Evolutionary conservation across 176 grass and related monocot species (phyloP).

Genomic region (Oryza brachyantha): DNA sequence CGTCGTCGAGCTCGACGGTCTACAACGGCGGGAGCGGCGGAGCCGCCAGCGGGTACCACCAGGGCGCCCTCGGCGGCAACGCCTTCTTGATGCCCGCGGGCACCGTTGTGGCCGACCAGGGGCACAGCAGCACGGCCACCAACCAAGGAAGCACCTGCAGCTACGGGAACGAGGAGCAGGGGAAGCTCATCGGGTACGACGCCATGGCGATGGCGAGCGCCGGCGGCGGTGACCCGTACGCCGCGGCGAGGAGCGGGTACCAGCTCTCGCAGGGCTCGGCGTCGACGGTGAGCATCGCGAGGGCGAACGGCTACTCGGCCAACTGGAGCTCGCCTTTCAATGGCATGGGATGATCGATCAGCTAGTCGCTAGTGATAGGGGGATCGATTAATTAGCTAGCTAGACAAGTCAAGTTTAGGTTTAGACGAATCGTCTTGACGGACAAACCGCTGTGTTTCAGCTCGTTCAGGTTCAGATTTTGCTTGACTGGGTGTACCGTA

Average conservation of each 20-base stretch:
- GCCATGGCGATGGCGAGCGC: slow-evolving; percentile 24
- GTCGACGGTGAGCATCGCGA: slow-evolving; percentile 48
- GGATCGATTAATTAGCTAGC: slow-evolving; percentile 28
- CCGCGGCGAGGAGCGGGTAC: slow-evolving; percentile 42
- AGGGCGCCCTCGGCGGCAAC: slow-evolving; percentile 22
- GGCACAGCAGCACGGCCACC: slow-evolving; percentile 40
- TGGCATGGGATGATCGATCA: slow-evolving; percentile 40
- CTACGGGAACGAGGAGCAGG: slow-evolving; percentile 41
- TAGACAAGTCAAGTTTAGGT: slow-evolving; percentile 29
- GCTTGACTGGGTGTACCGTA: slow-evolving; percentile 16
- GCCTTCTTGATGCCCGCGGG: slow-evolving; percentile 37
- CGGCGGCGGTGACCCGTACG: slow-evolving; percentile 26
- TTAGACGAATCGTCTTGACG: too few species aligned
- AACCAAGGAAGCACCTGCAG: slow-evolving; percentile 43
- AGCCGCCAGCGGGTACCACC: slow-evolving; percentile 25
- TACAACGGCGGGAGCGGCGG: slow-evolving; percentile 23
- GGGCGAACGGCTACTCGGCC: slow-evolving; percentile 41
- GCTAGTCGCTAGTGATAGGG: slow-evolving; percentile 31
- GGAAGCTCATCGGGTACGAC: slow-evolving; percentile 44
- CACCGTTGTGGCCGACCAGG: slow-evolving; percentile 35
- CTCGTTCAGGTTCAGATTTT: slow-evolving; percentile 17
- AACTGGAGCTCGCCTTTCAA: slow-evolving; percentile 55
- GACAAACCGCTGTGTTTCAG: background rate
- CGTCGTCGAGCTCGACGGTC: slow-evolving; percentile 44
- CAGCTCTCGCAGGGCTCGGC: slow-evolving; percentile 57